Conservation (phyloP, 306 rosid species). For the Trifolium repens region DNA sequence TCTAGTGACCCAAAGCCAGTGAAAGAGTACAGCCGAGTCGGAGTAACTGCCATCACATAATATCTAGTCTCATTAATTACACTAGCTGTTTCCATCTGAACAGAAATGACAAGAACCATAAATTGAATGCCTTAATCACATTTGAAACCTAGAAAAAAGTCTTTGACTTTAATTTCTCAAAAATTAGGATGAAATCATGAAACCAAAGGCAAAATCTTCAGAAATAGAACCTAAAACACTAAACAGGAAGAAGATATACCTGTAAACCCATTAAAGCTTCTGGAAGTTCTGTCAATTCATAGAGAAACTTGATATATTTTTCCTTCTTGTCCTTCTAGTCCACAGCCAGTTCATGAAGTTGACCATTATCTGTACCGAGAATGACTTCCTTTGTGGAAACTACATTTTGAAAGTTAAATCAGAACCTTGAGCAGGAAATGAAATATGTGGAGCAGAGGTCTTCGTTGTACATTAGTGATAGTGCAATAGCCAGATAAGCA, state of each 20-base stretch:
- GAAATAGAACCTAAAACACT: constrained; percentile 36
- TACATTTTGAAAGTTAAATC: constrained; percentile 44
- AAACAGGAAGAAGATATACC: constrained; percentile 47
- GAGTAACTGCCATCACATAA: constrained; percentile 96
- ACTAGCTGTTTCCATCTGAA: constrained; percentile 91
- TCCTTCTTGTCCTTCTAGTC: constrained; percentile 97
- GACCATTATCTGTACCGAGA: constrained; percentile 87
- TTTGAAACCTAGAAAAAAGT: neutral
- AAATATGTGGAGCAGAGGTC: neutral
- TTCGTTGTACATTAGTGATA: constrained; percentile 6
- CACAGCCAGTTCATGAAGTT: constrained; percentile 85
- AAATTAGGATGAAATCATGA: constrained; percentile 35
- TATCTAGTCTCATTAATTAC: constrained; percentile 81
- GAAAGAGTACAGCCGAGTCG: constrained; percentile 87
- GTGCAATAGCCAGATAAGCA: constrained; percentile 9
- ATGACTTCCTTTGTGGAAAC: constrained; percentile 93
- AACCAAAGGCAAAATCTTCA: constrained; percentile 29
- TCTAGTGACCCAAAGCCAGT: constrained; percentile 85
- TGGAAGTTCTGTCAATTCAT: constrained; percentile 72
- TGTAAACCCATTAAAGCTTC: constrained; percentile 91
- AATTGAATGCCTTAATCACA: constrained; percentile 31
- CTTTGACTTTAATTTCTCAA: constrained; percentile 22
- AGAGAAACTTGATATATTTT: constrained; percentile 79
- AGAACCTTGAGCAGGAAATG: constrained; percentile 37
- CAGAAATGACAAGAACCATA: constrained; percentile 42